Evolutionary conservation across 2,329 filamentous ascomycete species (phyloP), one percentile per base, ranked within the genome.

Genomic region (Metarhizium anisopliae): DNA sequence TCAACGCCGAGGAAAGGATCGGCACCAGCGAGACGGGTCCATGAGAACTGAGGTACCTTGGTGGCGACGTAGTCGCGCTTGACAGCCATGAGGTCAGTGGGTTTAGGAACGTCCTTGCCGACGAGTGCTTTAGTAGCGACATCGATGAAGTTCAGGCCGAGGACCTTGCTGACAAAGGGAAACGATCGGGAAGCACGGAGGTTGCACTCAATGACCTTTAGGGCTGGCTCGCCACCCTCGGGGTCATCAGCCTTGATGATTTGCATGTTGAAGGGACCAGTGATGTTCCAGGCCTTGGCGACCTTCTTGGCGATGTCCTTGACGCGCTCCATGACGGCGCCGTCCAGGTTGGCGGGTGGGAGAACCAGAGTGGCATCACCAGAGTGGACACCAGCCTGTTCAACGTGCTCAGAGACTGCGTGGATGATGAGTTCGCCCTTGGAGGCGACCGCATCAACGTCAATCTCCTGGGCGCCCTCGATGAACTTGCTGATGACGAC

Each of bases 231-330:
- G 55, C 86, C 86, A 56, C 88, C 88, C 57, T 89, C 85, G 36
- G 87, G 83, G 66, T 87, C 78, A 13, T 89, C 80, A 40, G 89
- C 90, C 78, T 95, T 95, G 82, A 99, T 97, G 74, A 99, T 95
- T 71, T 99, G 94, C 93, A 99, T 97, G 82, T 99, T 99, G 84
- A 97, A 99, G 57, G 94, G 94, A 55, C 94, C 94, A 20, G 91
- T 97, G 72, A 97, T 97, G 68, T 82, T 91, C 90, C 93, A 96
- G 51, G 94, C 94, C 75, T 94, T 89, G 62, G 94, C 94, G 53
- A 99, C 92, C 82, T 96, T 97, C 73, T 92, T 75, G 16, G 94
- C 93, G 64, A 99, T 97, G 64, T 90, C 90, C 84, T 96, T 97
- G 68, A 96, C 83, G 59, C 94, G 90, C 61, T 82, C 83, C 82